Percentiles rank a stretch among this genome's conserved stretches.
Conservation (phyloP, 176 grass and related monocot species). For the Zea luxurians region DNA sequence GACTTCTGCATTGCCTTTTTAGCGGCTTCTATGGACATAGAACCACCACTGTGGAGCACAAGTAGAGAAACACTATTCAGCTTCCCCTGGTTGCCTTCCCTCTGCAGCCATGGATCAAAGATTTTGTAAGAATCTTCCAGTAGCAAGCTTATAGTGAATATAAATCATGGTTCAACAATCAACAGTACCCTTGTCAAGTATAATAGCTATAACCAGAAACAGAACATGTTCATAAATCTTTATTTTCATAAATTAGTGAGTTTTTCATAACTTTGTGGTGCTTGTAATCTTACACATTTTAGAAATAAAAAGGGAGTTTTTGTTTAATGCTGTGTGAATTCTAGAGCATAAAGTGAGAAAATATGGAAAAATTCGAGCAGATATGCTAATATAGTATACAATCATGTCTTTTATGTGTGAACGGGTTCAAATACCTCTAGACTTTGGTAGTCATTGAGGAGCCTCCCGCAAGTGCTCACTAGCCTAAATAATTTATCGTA, state of each 20-base stretch:
- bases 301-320: not conserved
- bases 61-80: conserved; percentile 52
- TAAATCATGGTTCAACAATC: not conserved
- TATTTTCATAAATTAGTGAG: not conserved
- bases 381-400: not conserved
- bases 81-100: conserved; percentile 66
- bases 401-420: not conserved
- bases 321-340: not conserved
- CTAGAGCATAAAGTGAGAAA: not conserved
- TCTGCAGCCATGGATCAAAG: conserved; percentile 30
- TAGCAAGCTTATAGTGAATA: not conserved
- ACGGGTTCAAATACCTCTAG: conserved; percentile 44
- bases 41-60: conserved; percentile 40
- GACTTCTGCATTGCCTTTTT: conserved; percentile 27
- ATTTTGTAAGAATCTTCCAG: not conserved
- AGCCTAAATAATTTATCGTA: conserved; percentile 50
- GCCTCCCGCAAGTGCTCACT: conserved; percentile 58
- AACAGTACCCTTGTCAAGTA: not conserved
- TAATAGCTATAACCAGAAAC: not conserved
- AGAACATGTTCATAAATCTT: not conserved
- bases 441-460: conserved; percentile 59
- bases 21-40: conserved; percentile 45
- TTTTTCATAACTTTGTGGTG: not conserved
- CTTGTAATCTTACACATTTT: not conserved
- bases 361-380: not conserved